These are phyloP conservation scores for Oenanthe javanica DNA, from an alignment of 140 eudicot species.

Conservation along the genomic window DNA sequence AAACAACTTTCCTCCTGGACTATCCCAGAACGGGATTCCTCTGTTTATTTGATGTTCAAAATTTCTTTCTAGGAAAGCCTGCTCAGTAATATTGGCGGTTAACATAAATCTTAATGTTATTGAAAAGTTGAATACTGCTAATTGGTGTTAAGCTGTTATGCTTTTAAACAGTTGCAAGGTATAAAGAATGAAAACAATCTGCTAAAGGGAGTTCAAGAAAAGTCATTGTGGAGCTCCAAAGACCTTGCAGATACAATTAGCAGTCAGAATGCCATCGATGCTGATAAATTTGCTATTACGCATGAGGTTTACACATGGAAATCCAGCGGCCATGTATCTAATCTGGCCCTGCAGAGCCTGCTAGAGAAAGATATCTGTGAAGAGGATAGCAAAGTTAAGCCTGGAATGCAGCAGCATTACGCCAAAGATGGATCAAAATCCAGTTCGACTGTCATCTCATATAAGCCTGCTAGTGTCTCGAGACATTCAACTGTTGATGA, in stretches of 20 bases:
- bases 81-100: not conserved
- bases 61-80: not conserved
- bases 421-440: not conserved
- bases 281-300: not conserved
- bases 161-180: conserved; percentile 38
- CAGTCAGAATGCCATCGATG: conserved; percentile 15
- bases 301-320: conserved; percentile 19
- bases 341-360: not conserved
- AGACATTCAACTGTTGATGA: not conserved
- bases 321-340: conserved; percentile 6
- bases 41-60: not conserved
- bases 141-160: not conserved
- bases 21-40: not conserved
- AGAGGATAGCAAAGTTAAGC: conserved; percentile 5
- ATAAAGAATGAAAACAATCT: conserved; percentile 42
- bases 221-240: conserved; percentile 26
- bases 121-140: not conserved
- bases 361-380: conserved; percentile 15
- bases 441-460: not conserved
- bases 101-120: not conserved
- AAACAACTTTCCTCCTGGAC: not conserved
- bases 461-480: not conserved
- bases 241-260: conserved; percentile 12
- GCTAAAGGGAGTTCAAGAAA: conserved; percentile 39
- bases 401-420: conserved; percentile 8